phyloP scores from a whole-genome alignment of 108 stramenopile genomes.

The Skeletonema costatum region DNA sequence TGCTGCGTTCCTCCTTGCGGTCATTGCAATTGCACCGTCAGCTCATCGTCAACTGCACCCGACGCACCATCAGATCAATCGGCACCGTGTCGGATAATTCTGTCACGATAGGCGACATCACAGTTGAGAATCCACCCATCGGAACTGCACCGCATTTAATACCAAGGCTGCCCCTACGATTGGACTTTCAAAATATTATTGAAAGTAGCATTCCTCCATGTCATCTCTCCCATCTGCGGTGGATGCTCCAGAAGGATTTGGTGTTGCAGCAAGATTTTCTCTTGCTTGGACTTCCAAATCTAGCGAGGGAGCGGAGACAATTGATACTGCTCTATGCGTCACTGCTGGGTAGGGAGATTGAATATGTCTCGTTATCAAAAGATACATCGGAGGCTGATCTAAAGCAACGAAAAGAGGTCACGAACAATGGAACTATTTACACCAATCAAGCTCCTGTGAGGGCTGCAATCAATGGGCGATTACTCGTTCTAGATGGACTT shows the following conservation, averaged over 20 bases:
- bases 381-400: constrained; percentile 90
- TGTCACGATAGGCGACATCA: constrained; percentile 43
- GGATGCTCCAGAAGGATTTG: constrained; percentile 89
- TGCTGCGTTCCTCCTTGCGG: not conserved
- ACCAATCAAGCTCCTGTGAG: constrained; percentile 84
- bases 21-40: not conserved
- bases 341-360: constrained; percentile 64
- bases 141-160: constrained; percentile 24
- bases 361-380: constrained; percentile 64
- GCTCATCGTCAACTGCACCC: not conserved
- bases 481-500: constrained; percentile 88
- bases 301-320: constrained; percentile 57
- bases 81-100: constrained; percentile 17
- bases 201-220: constrained; percentile 34
- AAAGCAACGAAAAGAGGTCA: constrained; percentile 73
- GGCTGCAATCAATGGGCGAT: constrained; percentile 83
- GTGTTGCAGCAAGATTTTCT: constrained; percentile 75
- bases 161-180: constrained; percentile 9
- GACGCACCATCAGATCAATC: not conserved
- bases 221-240: constrained; percentile 69
- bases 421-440: constrained; percentile 42
- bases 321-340: constrained; percentile 70
- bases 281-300: constrained; percentile 67
- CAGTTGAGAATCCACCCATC: constrained; percentile 15
- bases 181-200: not conserved